Evolutionary conservation across 192 early-diverging fungal genomes (phyloP).

Genomic region (Fimicolochytrium jonesii): DNA sequence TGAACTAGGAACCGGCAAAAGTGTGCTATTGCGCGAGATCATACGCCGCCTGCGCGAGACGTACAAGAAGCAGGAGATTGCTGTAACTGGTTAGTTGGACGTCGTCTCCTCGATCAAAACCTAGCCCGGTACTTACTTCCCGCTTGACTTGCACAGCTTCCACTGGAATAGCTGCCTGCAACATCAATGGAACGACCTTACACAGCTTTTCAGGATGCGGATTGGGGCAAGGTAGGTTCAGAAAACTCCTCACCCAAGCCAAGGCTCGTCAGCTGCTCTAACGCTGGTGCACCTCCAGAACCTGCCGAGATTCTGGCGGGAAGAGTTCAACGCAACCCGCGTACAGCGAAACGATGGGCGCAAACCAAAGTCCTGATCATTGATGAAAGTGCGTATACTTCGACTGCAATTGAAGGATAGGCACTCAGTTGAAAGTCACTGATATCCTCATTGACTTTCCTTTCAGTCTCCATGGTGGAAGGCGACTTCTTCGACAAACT

Average conservation of each 20-base stretch:
- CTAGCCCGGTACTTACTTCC: too few species aligned
- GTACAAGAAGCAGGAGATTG: constrained; percentile 32
- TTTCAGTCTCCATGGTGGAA: constrained; percentile 48
- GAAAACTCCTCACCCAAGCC: too few species aligned
- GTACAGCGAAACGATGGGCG: constrained; percentile 26
- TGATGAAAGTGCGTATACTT: constrained; percentile 38
- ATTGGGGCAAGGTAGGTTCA: constrained; percentile 28
- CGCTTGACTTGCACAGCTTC: constrained; percentile 25
- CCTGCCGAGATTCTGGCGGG: not conserved
- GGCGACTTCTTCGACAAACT: constrained; percentile 44
- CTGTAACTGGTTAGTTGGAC: constrained; percentile 51
- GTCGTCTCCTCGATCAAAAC: too few species aligned
- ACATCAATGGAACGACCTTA: constrained; percentile 55
- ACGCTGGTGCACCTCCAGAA: too few species aligned
- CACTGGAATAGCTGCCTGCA: constrained; percentile 56
- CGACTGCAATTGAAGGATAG: not conserved
- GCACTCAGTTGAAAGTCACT: not conserved
- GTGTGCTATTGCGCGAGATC: constrained; percentile 37
- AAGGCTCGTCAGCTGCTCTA: too few species aligned
- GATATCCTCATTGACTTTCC: not conserved
- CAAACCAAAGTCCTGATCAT: constrained; percentile 41
- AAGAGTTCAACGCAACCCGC: constrained; percentile 8
- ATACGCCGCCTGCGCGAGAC: constrained; percentile 27
- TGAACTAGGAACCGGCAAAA: constrained; percentile 37
- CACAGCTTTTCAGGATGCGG: constrained; percentile 55